phyloP scores from a whole-genome alignment of 2,329 filamentous ascomycete genomes.

The Aspergillus novofumigatus region DNA sequence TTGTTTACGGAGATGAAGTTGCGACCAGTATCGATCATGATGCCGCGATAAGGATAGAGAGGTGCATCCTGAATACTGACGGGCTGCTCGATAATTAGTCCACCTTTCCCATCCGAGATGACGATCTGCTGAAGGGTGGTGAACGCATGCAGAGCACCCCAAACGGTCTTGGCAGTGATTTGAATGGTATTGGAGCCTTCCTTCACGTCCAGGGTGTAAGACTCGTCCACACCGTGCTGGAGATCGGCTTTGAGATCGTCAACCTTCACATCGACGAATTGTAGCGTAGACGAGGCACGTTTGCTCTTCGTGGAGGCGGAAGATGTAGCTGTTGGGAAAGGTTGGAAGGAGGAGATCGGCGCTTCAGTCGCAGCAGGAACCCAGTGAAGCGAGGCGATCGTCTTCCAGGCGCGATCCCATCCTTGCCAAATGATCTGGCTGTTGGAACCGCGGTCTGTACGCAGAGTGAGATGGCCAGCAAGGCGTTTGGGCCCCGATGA shows the following conservation, averaged over 20 bases:
- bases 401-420: slow-evolving; percentile 48
- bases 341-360: slow-evolving; percentile 47
- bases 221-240: slow-evolving; percentile 55
- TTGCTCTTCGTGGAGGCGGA: slow-evolving; percentile 22
- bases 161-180: slow-evolving; percentile 49
- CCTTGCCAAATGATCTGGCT: slow-evolving; percentile 40
- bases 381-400: slow-evolving; percentile 51
- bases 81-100: slow-evolving; percentile 50
- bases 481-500: slow-evolving; percentile 47
- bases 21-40: slow-evolving; percentile 54
- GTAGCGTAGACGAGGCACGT: slow-evolving; percentile 34
- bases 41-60: slow-evolving; percentile 51
- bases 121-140: slow-evolving; percentile 56
- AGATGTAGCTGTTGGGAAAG: slow-evolving; percentile 46
- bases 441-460: slow-evolving; percentile 26
- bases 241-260: slow-evolving; percentile 45
- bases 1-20: slow-evolving; percentile 52
- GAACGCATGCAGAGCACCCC: slow-evolving; percentile 54
- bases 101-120: slow-evolving; percentile 44
- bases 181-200: slow-evolving; percentile 39
- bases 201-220: slow-evolving; percentile 48
- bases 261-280: slow-evolving; percentile 45
- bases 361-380: slow-evolving; percentile 51
- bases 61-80: slow-evolving; percentile 50
- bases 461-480: slow-evolving; percentile 35